Percentiles rank a stretch among this genome's conserved stretches.
Evolutionary conservation across 2,329 filamentous ascomycete genomes (phyloP).

Genomic region (Fusarium napiforme): DNA sequence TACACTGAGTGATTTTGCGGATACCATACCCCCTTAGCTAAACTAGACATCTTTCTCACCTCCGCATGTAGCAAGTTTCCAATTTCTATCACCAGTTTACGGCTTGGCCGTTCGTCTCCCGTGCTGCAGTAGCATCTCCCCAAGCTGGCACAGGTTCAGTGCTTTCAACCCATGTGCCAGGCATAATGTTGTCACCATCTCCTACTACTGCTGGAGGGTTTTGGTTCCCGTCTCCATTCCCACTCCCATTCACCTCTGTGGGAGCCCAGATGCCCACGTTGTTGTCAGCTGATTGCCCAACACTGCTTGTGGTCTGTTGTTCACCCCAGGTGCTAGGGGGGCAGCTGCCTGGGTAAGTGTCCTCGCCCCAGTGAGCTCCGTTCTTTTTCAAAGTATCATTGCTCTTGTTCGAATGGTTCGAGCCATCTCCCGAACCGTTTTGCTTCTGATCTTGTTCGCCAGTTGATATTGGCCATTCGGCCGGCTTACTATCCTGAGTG

Average conservation of each 20-base stretch:
- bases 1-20: conserved; percentile 29
- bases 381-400: conserved; percentile 24
- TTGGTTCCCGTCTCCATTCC: background rate
- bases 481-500: background rate
- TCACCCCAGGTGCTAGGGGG: background rate
- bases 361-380: conserved; percentile 38
- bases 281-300: conserved; percentile 27
- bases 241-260: background rate
- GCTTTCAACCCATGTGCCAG: conserved; percentile 45
- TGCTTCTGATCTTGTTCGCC: conserved; percentile 11
- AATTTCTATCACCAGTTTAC: conserved; percentile 18
- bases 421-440: conserved; percentile 14
- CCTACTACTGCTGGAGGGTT: conserved; percentile 9
- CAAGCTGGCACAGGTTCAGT: conserved; percentile 32
- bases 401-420: conserved; percentile 35
- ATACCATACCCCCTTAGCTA: conserved; percentile 30
- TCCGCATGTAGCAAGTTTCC: conserved; percentile 12
- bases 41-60: conserved; percentile 26
- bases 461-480: background rate
- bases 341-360: conserved; percentile 19
- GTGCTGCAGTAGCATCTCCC: conserved; percentile 48
- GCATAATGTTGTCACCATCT: conserved; percentile 46
- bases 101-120: conserved; percentile 45
- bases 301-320: conserved; percentile 7
- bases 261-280: conserved; percentile 28